Evolutionary conservation across 169 alveolate genomes (phyloP), one percentile per base, ranked within the genome.

Genomic region (Perkinsus olseni): DNA sequence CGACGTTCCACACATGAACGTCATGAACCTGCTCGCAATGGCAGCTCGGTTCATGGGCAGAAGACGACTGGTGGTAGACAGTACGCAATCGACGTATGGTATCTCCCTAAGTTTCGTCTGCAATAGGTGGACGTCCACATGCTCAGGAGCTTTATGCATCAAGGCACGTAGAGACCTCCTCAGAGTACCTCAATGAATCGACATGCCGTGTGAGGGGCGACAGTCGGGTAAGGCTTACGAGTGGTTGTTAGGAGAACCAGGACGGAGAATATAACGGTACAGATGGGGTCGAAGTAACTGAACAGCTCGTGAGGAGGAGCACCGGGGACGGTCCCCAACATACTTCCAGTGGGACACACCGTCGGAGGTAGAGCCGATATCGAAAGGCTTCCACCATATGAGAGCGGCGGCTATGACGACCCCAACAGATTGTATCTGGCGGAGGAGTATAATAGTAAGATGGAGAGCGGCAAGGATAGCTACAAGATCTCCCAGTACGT

Each of bases 211-310:
- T 40, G 50, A n/a, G 50, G 11, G 50, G 21, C 50, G 50, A 40
- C 50, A n/a, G n/a, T n/a, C 50, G 8, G 31, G 82, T 39, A 97
- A 92, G 28, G 96, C 28, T 62, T 96, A 28, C 96, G 96, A 31
- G 96, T 91, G 34, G 99, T 97, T n/a, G 99, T 97, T 74, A 96
- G 96, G n/a, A 97, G 93, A 36, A 98, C 98, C 91, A 98, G 92
- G n/a, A 97, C 94, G 90, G 98, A 96, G 93, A 98, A 98, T 10
- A 98, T 39, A 93, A 96, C 95, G 0, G 99, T 98, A 94, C 99
- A 98, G 38, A 98, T 94, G 38, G 99, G 99, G 92, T 98, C 99
- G 31, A 62, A 62, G 31, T 62, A 62, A 24, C 82, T 62, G 34
- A 62, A 21, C 28, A 62, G 17, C 8, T 4, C 0, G 36, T 24